Evolutionary conservation across 768 basidiomycete genomes (phyloP).

Genomic region (Termitomyces sp.): DNA sequence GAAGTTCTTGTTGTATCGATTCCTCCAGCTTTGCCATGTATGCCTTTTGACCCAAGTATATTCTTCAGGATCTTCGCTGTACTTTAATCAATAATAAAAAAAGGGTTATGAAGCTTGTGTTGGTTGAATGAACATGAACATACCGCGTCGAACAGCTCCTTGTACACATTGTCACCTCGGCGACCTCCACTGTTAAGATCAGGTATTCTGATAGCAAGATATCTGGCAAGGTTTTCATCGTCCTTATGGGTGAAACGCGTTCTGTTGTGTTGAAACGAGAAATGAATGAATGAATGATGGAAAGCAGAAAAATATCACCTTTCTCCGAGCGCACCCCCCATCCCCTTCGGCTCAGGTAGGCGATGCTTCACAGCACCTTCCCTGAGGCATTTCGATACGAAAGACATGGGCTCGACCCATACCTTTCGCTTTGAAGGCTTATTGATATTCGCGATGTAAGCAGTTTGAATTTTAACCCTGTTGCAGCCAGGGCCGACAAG

Average conservation of each 20-base stretch:
- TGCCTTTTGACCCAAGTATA: conserved; percentile 37
- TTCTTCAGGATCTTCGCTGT: conserved; percentile 14
- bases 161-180: conserved; percentile 28
- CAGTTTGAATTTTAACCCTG: conserved; percentile 8
- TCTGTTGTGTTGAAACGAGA: conserved; percentile 7
- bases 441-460: conserved; percentile 13
- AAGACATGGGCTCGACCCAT: conserved; percentile 17
- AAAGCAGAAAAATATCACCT: not conserved
- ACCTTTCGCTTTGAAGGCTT: conserved; percentile 2
- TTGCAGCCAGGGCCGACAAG: conserved; percentile 15
- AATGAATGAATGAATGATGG: not conserved
- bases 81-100: conserved; percentile 7
- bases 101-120: not conserved
- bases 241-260: conserved; percentile 30
- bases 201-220: conserved; percentile 30
- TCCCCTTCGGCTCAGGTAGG: conserved; percentile 6
- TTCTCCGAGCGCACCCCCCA: conserved; percentile 12
- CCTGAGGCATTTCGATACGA: conserved; percentile 12
- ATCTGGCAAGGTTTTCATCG: conserved; percentile 29
- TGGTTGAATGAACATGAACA: conserved; percentile 1
- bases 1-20: conserved; percentile 37
- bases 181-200: conserved; percentile 32
- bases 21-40: conserved; percentile 40
- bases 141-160: conserved; percentile 23
- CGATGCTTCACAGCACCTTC: conserved; percentile 7